phyloP scores from a whole-genome alignment of 2,329 filamentous ascomycete species.

The Trichophyton mentagrophytes region DNA sequence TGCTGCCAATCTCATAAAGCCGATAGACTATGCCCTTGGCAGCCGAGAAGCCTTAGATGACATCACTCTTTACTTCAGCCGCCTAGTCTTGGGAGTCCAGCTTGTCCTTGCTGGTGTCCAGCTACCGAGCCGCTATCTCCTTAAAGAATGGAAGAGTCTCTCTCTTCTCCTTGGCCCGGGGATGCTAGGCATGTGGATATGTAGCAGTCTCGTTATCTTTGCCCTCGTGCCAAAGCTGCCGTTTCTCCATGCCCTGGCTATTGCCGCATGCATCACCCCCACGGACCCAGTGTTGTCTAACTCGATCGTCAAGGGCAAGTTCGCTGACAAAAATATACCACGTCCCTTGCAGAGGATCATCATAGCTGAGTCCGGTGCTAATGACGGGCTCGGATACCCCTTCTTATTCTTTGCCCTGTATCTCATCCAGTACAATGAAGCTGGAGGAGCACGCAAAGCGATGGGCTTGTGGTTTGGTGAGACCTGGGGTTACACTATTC shows the following conservation, averaged over 20 bases:
- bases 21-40: constrained; percentile 57
- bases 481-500: constrained; percentile 71
- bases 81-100: constrained; percentile 80
- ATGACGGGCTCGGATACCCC: constrained; percentile 79
- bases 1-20: constrained; percentile 62
- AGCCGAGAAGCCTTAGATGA: constrained; percentile 48
- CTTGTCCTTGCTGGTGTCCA: constrained; percentile 80
- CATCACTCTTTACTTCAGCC: constrained; percentile 71
- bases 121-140: constrained; percentile 68
- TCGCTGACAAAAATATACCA: constrained; percentile 82
- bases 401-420: constrained; percentile 79
- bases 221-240: constrained; percentile 56
- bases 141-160: constrained; percentile 65
- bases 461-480: constrained; percentile 74
- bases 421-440: constrained; percentile 56
- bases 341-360: constrained; percentile 68
- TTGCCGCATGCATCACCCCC: constrained; percentile 80
- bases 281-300: constrained; percentile 83
- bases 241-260: constrained; percentile 65
- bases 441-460: constrained; percentile 49
- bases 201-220: constrained; percentile 68
- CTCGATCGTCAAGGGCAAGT: constrained; percentile 84
- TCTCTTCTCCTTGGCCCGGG: constrained; percentile 64
- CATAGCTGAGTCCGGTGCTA: constrained; percentile 71
- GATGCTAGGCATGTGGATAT: constrained; percentile 79